Base-by-base conservation (phyloP, 495 filamentous ascomycete species). In the Xylaria castorea region DNA sequence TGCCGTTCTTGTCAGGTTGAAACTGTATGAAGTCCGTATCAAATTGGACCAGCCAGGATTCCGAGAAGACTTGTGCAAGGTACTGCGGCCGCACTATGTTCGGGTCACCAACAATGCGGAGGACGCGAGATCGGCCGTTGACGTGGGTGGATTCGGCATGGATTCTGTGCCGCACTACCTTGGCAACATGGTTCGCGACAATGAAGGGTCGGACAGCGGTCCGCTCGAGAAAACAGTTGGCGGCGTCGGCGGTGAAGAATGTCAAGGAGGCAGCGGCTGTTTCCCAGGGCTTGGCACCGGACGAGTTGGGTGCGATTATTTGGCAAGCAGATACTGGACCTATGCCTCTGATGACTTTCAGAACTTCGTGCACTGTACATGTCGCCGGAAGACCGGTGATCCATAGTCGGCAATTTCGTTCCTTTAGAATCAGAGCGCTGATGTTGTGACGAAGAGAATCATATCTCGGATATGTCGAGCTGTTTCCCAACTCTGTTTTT, bases 371-470 rank as follows among this genome's bases (percentile, higher is more conserved):
- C 1, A 66, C 34, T 0, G 78, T 78, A 20, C 80, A 71, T 1
- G 34, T 34, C 4, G 75, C 48, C 0, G 82, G 80, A 0, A 85
- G 73, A 0, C 74, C 74, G 0, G 77, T 77, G 25, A 85, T 75
- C 75, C 79, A 85, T 4, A 85, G 74, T 1, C 75, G 74, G 32
- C 80, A 83, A 58, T 81, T 84, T 2, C 58, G 18, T 2, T 76
- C 71, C 25, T 75, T 60, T 0, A 78, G 71, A 40, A 84, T 80
- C 34, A 73, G 57, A 5, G 77, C 78, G 1, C 48, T 22, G 20
- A 36, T 18, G 40, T 70, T 70, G 11, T 9, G 22, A 12, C 7
- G 66, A 27, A 60, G 16, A n/a, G 7, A 32, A 11, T n/a, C 1
- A 1, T 70, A n/a, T 46, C 53, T 14, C 2, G 22, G 57, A 20